A percentile compares a stretch with the other conserved stretches of the same genome.
Evolutionary conservation across 192 early-diverging fungal species (phyloP).

Genomic region (Mortierella antarctica): DNA sequence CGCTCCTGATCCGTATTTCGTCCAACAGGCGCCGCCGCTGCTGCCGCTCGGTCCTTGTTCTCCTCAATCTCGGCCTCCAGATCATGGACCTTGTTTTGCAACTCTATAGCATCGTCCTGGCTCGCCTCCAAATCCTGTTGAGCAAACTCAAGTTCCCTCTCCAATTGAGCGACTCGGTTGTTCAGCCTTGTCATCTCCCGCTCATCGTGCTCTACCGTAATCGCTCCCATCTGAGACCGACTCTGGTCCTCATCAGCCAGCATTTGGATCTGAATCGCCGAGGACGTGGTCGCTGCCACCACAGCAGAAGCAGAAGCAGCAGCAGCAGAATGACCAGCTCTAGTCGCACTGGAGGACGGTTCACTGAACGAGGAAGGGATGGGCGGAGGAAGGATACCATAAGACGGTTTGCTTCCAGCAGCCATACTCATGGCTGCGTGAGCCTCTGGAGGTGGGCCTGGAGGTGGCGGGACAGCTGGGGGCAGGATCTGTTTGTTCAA

Average conservation of each 20-base stretch:
- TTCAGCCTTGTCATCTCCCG: conserved; percentile 40
- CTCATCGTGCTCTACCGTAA: conserved; percentile 36
- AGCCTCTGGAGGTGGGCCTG: conserved; percentile 20
- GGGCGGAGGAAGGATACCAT: conserved; percentile 45
- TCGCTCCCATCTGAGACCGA: conserved; percentile 41
- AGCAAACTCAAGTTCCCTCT: conserved; percentile 49
- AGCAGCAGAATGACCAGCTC: not conserved
- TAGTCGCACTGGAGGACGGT: not conserved
- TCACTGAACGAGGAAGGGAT: conserved; percentile 37
- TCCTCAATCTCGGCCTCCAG: conserved; percentile 36
- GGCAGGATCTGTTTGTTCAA: conserved; percentile 46
- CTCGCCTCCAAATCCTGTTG: conserved; percentile 39
- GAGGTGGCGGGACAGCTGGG: conserved; percentile 16
- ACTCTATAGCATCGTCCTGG: conserved; percentile 22
- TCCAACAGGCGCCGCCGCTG: not conserved
- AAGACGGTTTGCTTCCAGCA: conserved; percentile 28
- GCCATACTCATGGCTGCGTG: not conserved
- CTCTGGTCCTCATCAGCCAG: conserved; percentile 46
- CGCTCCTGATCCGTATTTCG: not conserved
- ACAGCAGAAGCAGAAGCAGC: not conserved
- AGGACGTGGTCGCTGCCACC: not conserved
- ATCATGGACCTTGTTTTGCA: conserved; percentile 37
- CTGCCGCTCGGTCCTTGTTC: not conserved
- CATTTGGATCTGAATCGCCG: conserved; percentile 50
- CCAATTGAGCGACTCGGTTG: conserved; percentile 38